Base-by-base conservation (phyloP, 345 rosid genomes). In the Ceriops tagal region DNA sequence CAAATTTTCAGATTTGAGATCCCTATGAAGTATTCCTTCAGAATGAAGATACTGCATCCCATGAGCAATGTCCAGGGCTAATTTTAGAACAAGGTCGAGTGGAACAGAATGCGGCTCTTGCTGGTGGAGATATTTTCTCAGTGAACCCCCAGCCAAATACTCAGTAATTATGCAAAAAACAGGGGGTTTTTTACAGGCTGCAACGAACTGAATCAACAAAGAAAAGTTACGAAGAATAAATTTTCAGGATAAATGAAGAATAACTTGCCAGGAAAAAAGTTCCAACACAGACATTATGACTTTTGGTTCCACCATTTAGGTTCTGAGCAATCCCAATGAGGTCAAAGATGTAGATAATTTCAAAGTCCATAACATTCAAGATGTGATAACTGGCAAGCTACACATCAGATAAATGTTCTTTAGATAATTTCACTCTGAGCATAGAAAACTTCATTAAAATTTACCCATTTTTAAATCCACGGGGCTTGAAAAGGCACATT, bases 11-110 rank as follows among this genome's bases (percentile, higher is more conserved):
- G 96, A 87, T 77, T 89, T 89, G 73, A 89, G 90, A 80, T 89
- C 92, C 68, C 90, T 78, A 49, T 89, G 92, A 61, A 89, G 88
- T 62, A 89, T 77, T 47, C 96, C 89, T 71, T 66, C 81, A 34
- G 91, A 83, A 80, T 89, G 96, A 78, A 89, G 90, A 73, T 81
- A 89, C 55, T 83, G 85, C 92, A 87, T 89, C 46, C 90, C 96
- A 5, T 66, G 87, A 31, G 96, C 92, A 80, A 89, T 87, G 77
- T 86, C 91, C 20, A 89, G 81, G 37, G 88, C 85, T 72, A 87
- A 61, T 73, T 84, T 89, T 61, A 89, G 82, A 71, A 86, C 89
- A 53, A 86, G 73, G 69, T 76, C 56, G 63, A 71, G 84, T 20
- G 96, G 89, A 69, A 89, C 78, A 21, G 92, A 84, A 77, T 87